Evolutionary conservation across 2,329 filamentous ascomycete species (phyloP), one percentile per base, ranked within the genome.

Genomic region (Botrytis fabae): DNA sequence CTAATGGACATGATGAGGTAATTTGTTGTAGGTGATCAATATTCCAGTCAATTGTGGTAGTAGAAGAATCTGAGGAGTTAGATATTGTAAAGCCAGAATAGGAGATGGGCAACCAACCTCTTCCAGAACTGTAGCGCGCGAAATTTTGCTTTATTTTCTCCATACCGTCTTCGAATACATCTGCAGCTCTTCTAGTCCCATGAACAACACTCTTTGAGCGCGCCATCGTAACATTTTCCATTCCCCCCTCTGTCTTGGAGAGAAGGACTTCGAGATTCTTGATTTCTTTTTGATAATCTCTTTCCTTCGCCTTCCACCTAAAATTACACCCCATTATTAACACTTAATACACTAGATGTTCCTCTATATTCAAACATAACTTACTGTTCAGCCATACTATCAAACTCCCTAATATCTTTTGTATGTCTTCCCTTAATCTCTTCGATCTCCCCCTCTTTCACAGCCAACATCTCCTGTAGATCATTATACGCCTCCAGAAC

Each of bases 211-310:
- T 81, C 48, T 78, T 78, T 5, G 76, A 76, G 28, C 80, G 75
- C n/a, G 78, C 79, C 70, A 80, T 60, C 2, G 75, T 72, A 4
- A 81, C 78, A 38, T 76, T 76, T 65, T 80, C 79, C 77, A 81
- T 75, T 9, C 80, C 80, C 9, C 76, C 76, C 44, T 78, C 76
- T 1, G 76, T 80, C 40, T 75, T 77, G 16, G 79, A 77, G 22
- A 81, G 70, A n/a, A 80, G 51, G 20, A 81, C 71, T 72, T 81
- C 80, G 42, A 81, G 57, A 54, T 77, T 78, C 74, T 79, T 80
- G 20, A 81, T 63, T 57, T 81, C 80, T 5, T 66, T 63, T 54
- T 79, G 78, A 68, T 81, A 81, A 60, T 79, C 76, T 22, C 68
- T 69, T 69, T 81, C 79, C 62, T 79, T 80, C 5, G 44, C 51